A percentile compares a stretch with the other conserved stretches of the same genome.
Evolutionary conservation across 1,284 basidiomycete species (phyloP).

Genomic region (Melampsora americana): DNA sequence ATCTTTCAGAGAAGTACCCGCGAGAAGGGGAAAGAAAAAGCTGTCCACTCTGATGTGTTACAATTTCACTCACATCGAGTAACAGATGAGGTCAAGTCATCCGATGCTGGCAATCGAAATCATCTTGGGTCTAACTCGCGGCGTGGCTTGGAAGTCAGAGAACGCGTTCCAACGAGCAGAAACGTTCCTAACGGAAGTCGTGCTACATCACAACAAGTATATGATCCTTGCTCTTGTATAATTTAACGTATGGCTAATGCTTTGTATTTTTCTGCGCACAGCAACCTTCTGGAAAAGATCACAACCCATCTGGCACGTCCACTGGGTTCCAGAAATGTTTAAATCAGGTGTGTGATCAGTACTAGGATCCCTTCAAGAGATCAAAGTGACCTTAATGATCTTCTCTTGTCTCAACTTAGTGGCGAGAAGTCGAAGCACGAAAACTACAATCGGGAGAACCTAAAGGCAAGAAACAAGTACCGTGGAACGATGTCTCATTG

Average conservation of each 20-base stretch:
- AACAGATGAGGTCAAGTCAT: too few relatives aligned
- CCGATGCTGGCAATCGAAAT: too few relatives aligned
- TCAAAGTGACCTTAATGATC: neutral
- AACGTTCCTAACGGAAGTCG: too few relatives aligned
- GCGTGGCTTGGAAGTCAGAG: too few relatives aligned
- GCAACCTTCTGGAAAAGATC: too few relatives aligned
- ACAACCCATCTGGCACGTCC: neutral
- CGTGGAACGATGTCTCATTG: conserved; percentile 41
- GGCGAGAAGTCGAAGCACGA: conserved; percentile 33
- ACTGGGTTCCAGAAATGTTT: conserved; percentile 35
- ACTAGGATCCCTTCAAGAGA: neutral
- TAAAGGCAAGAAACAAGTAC: neutral
- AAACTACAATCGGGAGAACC: neutral
- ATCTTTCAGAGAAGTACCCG: neutral
- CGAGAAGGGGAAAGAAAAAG: neutral
- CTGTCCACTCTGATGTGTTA: neutral
- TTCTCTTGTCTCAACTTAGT: neutral
- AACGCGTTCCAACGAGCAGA: too few relatives aligned
- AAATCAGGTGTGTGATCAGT: conserved; percentile 25
- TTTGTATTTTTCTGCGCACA: too few relatives aligned
- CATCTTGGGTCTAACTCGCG: too few relatives aligned
- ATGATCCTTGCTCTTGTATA: neutral
- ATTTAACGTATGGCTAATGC: neutral
- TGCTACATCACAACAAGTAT: neutral
- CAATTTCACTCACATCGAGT: too few relatives aligned